Base-by-base conservation (phyloP, 257 asterid genomes). In the Schizonepeta tenuifolia region DNA sequence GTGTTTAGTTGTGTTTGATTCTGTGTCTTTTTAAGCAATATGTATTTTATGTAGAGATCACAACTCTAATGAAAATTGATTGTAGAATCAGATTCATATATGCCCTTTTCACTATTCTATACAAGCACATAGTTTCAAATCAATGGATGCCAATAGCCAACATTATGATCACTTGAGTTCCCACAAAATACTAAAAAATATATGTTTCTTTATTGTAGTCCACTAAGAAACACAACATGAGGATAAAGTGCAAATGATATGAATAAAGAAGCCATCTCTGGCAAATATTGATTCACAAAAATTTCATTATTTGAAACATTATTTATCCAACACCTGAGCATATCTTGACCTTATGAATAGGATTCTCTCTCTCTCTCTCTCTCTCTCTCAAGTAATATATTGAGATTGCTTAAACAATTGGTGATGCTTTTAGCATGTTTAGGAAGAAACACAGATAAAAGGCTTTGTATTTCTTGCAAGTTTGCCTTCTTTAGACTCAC, bases 61-160 rank as follows among this genome's bases (percentile, higher is more conserved):
- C 3, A 18, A 62, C 18, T 22, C 22, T 43, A 14, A 65, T 65
- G 9, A 49, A 36, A 73, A 70, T 70, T 21, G 77, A 66, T 12
- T n/a, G 59, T 2, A 57, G 95, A 86, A 88, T 82, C 85, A 65
- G 85, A 83, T 88, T 79, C 96, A 80, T 74, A 35, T 68, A 75
- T 75, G 36, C 71, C 70, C 57, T 60, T 69, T 77, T 58, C 57
- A 44, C 65, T 70, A 57, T 77, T 76, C 73, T 59, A 75, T 72
- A 73, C 69, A 75, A 84, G 80, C 67, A 82, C 79, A 63, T 66
- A 75, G 67, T 71, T 72, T 56, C 62, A 22, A 56, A 57, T 75
- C 49, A 70, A 10, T 70, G 21, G 81, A 75, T 72, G 78, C 75
- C 70, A 72, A 54, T 76, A 72, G 43, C 78, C 75, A 55, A 70